Evolutionary conservation across 1,284 basidiomycete genomes (phyloP), one percentile per base, ranked within the genome.

Genomic region (Ustilago nuda): DNA sequence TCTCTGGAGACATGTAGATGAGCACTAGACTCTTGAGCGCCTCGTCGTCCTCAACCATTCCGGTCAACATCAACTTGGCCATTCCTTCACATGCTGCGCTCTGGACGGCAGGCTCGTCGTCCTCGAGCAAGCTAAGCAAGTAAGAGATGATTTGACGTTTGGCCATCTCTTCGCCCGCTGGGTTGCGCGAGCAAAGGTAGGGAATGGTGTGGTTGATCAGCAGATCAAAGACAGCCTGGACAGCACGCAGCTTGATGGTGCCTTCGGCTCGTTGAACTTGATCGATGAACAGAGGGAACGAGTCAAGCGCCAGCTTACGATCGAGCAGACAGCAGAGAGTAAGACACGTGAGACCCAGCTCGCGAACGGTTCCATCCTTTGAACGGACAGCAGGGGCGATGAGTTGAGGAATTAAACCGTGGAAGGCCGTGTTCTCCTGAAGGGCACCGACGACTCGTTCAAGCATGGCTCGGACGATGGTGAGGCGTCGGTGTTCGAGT

Each of bases 321-420:
- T 96, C 93, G 74, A 98, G 94, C 72, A 98, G 90, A 84, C 93
- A 95, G 85, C 94, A 95, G 8, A 99, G 87, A 0, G 94, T 95
- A 0, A 99, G 89, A 75, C 92, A 92, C 50, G 94, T 88, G 13
- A 98, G 89, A 0, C 94, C 96, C 78, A 93, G 92, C 87, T 96
- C 94, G 37, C 95, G 90, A 53, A 98, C 89, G 0, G 89, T 88
- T 2, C 92, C 88, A 71, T 96, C 93, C 86, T 95, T 96, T 72
- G 93, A 90, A 80, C 92, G 91, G 37, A 98, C 93, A 1, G 94
- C 91, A 0, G 96, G 96, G 36, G 97, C 90, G 78, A 98, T 94
- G 30, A 98, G 88, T 80, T 98, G 94, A 2, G 91, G 90, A 2
- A 98, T 88, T 41, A 98, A 90, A 37, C 96, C 96, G 82, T 96